A percentile compares a stretch with the other conserved stretches of the same genome.
These are phyloP conservation scores for Ogataea parapolymorpha DNA, from an alignment of 805 yeast genomes.

Conservation along the genomic window DNA sequence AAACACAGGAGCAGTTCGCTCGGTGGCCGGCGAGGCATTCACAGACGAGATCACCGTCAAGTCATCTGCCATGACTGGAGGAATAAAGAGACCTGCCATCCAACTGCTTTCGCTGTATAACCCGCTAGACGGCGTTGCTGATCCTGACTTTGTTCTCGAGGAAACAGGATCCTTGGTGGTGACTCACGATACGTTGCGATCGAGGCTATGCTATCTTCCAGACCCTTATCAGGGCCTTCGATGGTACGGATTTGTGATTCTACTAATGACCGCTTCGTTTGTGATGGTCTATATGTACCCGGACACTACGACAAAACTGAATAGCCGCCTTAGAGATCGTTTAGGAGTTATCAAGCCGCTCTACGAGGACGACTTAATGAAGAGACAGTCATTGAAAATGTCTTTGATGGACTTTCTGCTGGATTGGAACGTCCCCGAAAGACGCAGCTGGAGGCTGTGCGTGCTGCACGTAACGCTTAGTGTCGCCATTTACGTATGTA, in stretches of 20 bases:
- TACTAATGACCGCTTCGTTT: slow-evolving; percentile 17
- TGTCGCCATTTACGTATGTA: slow-evolving; percentile 4
- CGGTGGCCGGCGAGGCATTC: slow-evolving; percentile 10
- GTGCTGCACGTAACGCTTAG: slow-evolving; percentile 9
- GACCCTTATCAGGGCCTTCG: slow-evolving; percentile 24
- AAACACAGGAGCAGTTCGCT: slow-evolving; percentile 1
- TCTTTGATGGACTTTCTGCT: slow-evolving; percentile 4
- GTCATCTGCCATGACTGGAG: slow-evolving; percentile 91
- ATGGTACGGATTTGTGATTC: slow-evolving; percentile 16
- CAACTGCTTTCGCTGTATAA: slow-evolving; percentile 68
- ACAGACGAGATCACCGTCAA: slow-evolving; percentile 76
- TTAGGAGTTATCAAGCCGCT: slow-evolving; percentile 7
- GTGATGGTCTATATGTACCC: slow-evolving; percentile 20
- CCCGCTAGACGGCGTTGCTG: slow-evolving; percentile 16
- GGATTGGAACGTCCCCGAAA: slow-evolving; percentile 24
- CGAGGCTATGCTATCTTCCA: slow-evolving; percentile 32
- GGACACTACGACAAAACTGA: slow-evolving; percentile 6
- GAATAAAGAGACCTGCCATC: slow-evolving; percentile 79
- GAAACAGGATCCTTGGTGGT: slow-evolving; percentile 23
- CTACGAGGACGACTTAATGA: slow-evolving; percentile 4
- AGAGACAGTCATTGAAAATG: slow-evolving; percentile 6
- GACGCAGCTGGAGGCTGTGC: slow-evolving; percentile 12
- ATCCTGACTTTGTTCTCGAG: slow-evolving; percentile 5
- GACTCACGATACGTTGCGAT: slow-evolving; percentile 26
- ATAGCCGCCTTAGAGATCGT: slow-evolving; percentile 2